Evolutionary conservation across 2,329 filamentous ascomycete species (phyloP), one percentile per base, ranked within the genome.

Genomic region (Microdochium trichocladiopsis): DNA sequence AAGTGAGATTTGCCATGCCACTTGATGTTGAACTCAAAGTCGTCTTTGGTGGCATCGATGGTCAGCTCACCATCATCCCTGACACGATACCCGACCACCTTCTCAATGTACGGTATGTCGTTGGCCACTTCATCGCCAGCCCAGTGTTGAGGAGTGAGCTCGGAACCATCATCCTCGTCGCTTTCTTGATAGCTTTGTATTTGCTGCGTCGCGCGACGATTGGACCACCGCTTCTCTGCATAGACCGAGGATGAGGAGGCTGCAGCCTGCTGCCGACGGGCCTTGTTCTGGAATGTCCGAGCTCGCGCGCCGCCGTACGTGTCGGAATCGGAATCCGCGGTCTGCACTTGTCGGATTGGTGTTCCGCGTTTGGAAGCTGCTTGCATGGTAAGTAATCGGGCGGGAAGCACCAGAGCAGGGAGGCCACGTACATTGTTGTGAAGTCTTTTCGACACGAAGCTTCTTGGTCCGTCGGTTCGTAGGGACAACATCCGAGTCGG

Each of bases 1-100:
- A 95, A 86, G 66, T 99, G 91, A 11, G 94, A 95, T 69, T 91
- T 90, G 59, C 87, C 90, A 69, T 96, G 90, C 94, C 95, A 99
- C 73, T 99, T 99, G 70, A 99, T 91, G 69, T 86, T 82, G 61
- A 78, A 99, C 63, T 97, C 90, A 61, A 94, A 96, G 64, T 96
- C 89, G 51, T 91, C 82, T 59, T 79, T 77, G 23, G 70, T 76
- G 2, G 77, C 66, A 48, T 89, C 84, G 52, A 75, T 73, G 14
- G 77, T 70, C 53, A 83, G 68, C 56, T 81, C 82, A 48, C 80
- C 71, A 16, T 79, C 89, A 31, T 90, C 86, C 66, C 84, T 88
- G 36, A 89, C 74, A 49, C 88, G 84, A 68, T 97, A 92, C 58
- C 95, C 89, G 51, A 99, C 82, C 50, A 99, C 87, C 57, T 89